phyloP scores from a whole-genome alignment of 768 basidiomycete genomes.

The Arthromyces matolae region DNA sequence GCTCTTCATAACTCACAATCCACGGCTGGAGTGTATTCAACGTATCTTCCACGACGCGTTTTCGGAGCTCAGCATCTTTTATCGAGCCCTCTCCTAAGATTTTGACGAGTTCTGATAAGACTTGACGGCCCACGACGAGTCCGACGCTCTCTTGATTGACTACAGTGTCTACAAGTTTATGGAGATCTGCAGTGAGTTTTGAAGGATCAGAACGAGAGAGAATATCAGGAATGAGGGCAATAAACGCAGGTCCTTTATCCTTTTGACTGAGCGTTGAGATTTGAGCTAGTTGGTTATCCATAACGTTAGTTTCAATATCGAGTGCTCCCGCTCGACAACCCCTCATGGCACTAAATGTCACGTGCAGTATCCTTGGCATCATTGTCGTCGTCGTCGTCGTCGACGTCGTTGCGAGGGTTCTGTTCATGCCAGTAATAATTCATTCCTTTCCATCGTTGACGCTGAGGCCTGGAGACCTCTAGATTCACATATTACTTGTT shows the following conservation, averaged over 20 bases:
- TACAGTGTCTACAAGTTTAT: conserved; percentile 71
- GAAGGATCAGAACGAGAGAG: conserved; percentile 48
- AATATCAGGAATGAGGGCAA: conserved; percentile 63
- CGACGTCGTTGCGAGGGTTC: background rate
- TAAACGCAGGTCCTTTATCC: conserved; percentile 77
- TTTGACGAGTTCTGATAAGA: conserved; percentile 81
- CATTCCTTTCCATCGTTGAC: background rate
- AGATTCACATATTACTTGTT: too few species aligned
- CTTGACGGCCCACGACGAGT: conserved; percentile 84
- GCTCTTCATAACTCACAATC: conserved; percentile 92
- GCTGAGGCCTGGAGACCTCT: too few species aligned
- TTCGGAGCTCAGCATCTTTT: conserved; percentile 53
- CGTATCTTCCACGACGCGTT: conserved; percentile 73
- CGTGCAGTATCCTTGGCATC: background rate
- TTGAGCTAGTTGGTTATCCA: conserved; percentile 67
- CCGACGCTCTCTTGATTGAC: conserved; percentile 79
- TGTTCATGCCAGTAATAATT: background rate
- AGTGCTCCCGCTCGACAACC: background rate
- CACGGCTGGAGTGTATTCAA: conserved; percentile 69
- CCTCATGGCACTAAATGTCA: background rate
- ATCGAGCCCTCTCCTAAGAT: conserved; percentile 54
- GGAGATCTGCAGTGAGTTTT: conserved; percentile 53
- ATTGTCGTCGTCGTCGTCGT: too few species aligned
- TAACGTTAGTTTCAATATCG: conserved; percentile 21
- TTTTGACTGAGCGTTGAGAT: conserved; percentile 69